Conservation (phyloP, 805 yeast species). For the Yamadazyma endophytica region DNA sequence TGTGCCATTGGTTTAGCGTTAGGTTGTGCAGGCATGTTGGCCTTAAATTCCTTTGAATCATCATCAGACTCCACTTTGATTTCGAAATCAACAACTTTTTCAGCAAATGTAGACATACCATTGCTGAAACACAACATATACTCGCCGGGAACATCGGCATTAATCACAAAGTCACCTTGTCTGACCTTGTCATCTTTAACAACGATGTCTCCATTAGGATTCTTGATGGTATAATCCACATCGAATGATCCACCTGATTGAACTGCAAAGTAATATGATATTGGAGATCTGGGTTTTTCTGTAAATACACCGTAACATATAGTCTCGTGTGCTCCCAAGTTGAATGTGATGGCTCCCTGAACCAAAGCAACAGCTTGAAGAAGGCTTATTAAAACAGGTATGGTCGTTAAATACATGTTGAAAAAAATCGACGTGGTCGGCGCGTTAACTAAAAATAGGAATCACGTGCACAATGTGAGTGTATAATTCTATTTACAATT, state of each 20-base stretch:
- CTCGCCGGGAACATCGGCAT: conserved; percentile 67
- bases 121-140: conserved; percentile 84
- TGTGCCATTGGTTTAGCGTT: conserved; percentile 47
- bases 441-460: background rate
- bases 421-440: no score
- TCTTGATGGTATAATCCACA: conserved; percentile 62
- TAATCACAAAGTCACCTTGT: conserved; percentile 76
- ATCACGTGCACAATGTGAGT: background rate
- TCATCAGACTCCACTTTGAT: conserved; percentile 52
- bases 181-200: conserved; percentile 57
- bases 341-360: conserved; percentile 64
- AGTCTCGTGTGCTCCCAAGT: conserved; percentile 69
- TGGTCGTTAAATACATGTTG: background rate
- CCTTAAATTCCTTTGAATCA: conserved; percentile 41
- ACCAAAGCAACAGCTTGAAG: conserved; percentile 4
- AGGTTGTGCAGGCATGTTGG: conserved; percentile 55
- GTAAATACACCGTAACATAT: conserved; percentile 72
- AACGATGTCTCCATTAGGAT: conserved; percentile 54
- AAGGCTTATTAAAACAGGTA: background rate
- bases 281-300: conserved; percentile 50
- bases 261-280: conserved; percentile 81
- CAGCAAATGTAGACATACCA: conserved; percentile 76
- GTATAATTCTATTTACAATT: conserved; percentile 7
- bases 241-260: conserved; percentile 78
- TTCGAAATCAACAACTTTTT: conserved; percentile 82